Evolutionary conservation across 495 filamentous ascomycete genomes (phyloP).

Genomic region (Tirmania nivea): DNA sequence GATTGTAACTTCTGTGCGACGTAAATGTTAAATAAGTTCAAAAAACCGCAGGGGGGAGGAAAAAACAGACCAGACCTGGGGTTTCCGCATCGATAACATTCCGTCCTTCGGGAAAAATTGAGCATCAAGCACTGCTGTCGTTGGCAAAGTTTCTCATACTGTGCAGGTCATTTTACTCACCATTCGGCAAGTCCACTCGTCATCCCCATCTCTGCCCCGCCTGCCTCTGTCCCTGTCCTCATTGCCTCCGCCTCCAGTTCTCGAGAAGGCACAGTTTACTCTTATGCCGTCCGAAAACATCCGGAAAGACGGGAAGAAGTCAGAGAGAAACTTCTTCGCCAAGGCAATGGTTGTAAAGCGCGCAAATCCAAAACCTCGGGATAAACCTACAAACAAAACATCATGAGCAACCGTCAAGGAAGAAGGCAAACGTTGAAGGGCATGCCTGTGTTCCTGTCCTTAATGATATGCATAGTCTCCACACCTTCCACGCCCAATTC

Average conservation of each 20-base stretch:
- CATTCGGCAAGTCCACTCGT: constrained; percentile 56
- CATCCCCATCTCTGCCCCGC: constrained; percentile 30
- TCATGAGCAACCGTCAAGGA: not conserved
- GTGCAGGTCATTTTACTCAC: constrained; percentile 25
- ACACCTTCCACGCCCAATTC: constrained; percentile 35
- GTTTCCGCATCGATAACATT: constrained; percentile 56
- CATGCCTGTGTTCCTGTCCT: constrained; percentile 43
- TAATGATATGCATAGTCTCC: constrained; percentile 43
- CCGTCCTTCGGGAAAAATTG: constrained; percentile 46
- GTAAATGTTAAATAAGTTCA: constrained; percentile 1
- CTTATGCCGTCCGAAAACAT: constrained; percentile 26
- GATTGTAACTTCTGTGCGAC: constrained; percentile 15
- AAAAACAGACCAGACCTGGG: constrained; percentile 41
- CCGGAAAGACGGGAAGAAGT: constrained; percentile 39
- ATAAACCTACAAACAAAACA: constrained; percentile 26
- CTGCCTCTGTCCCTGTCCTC: constrained; percentile 35
- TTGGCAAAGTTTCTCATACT: not conserved
- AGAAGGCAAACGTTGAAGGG: not conserved
- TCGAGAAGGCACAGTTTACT: constrained; percentile 20
- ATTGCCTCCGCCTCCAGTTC: constrained; percentile 21
- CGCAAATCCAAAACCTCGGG: constrained; percentile 45
- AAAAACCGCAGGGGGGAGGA: not conserved
- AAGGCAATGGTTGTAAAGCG: constrained; percentile 37
- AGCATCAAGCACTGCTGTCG: constrained; percentile 40
- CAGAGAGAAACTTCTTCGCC: constrained; percentile 43